These are phyloP conservation scores for Persicaria tinctoria DNA, from an alignment of 148 eudicot species.

Conservation along the genomic window DNA sequence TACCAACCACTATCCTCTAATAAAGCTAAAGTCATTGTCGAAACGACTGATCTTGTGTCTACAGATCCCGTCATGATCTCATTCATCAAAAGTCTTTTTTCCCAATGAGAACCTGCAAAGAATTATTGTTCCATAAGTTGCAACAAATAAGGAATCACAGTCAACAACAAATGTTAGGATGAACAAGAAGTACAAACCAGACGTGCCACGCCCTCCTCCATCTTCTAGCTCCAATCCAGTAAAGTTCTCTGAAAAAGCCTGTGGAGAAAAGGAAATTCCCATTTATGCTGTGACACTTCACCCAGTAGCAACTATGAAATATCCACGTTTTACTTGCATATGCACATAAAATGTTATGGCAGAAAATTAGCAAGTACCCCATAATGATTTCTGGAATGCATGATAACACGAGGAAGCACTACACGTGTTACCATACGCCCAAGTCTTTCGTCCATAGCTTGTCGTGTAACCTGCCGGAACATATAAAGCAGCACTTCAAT, in stretches of 20 bases:
- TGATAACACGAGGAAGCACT: constrained; percentile 92
- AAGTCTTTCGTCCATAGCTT: constrained; percentile 70
- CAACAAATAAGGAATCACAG: neutral
- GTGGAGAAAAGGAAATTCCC: constrained; percentile 16
- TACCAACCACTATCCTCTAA: constrained; percentile 99
- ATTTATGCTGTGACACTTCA: neutral
- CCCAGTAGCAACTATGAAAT: neutral
- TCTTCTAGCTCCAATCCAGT: constrained; percentile 99
- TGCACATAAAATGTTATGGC: neutral
- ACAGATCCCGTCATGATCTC: constrained; percentile 99
- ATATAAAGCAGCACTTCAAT: neutral
- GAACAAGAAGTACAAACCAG: constrained; percentile 43
- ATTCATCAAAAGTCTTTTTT: constrained; percentile 96
- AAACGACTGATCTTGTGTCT: constrained; percentile 92
- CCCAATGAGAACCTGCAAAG: constrained; percentile 93
- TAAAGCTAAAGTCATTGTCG: constrained; percentile 88
- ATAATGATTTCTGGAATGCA: constrained; percentile 94
- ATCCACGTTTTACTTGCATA: neutral
- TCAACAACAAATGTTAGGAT: neutral
- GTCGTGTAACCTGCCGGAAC: constrained; percentile 62
- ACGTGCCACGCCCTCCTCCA: constrained; percentile 99
- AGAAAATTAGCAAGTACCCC: constrained; percentile 43
- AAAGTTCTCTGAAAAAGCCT: constrained; percentile 93
- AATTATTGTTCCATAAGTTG: constrained; percentile 11
- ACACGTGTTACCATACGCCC: constrained; percentile 87